Percentiles rank a stretch among this genome's conserved stretches.
Evolutionary conservation across 164 flowering plant genomes (phyloP).

Genomic region (Magnolia changhungtana): DNA sequence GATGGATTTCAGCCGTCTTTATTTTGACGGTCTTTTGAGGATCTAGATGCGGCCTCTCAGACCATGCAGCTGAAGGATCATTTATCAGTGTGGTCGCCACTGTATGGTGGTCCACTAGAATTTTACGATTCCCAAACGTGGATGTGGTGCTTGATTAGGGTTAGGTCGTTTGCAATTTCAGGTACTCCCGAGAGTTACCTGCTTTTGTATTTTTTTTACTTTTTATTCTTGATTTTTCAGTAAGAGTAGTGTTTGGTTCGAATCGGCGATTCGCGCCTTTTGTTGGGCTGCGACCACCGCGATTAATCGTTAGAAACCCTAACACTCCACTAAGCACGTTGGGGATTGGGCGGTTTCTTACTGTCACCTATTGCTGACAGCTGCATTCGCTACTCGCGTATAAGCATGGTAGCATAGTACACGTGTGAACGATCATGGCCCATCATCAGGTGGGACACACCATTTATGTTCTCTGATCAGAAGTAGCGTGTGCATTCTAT

Average conservation of each 20-base stretch:
- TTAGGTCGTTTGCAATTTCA: neutral
- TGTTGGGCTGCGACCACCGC: slow-evolving; percentile 1
- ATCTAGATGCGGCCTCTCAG: too few species aligned
- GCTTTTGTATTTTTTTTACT: neutral
- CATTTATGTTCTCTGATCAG: too few species aligned
- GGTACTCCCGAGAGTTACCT: neutral
- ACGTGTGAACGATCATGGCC: too few species aligned
- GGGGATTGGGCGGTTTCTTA: slow-evolving; percentile 6
- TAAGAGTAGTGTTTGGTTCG: slow-evolving; percentile 6
- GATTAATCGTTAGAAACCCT: slow-evolving; percentile 9
- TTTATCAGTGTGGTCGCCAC: too few species aligned
- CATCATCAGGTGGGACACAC: too few species aligned
- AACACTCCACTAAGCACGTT: slow-evolving; percentile 9
- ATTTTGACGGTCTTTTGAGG: too few species aligned
- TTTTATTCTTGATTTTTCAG: neutral
- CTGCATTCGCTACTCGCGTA: neutral
- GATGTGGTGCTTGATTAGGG: neutral
- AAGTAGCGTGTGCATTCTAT: too few species aligned
- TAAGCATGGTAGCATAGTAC: neutral
- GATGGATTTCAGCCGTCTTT: too few species aligned
- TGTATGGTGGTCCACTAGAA: too few species aligned
- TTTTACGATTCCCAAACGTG: neutral
- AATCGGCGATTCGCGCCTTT: slow-evolving; percentile 25
- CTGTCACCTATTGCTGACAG: neutral
- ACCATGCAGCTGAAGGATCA: too few species aligned